These are phyloP conservation scores for Diospyros lotus DNA, from an alignment of 148 eudicot species.

Conservation along the genomic window DNA sequence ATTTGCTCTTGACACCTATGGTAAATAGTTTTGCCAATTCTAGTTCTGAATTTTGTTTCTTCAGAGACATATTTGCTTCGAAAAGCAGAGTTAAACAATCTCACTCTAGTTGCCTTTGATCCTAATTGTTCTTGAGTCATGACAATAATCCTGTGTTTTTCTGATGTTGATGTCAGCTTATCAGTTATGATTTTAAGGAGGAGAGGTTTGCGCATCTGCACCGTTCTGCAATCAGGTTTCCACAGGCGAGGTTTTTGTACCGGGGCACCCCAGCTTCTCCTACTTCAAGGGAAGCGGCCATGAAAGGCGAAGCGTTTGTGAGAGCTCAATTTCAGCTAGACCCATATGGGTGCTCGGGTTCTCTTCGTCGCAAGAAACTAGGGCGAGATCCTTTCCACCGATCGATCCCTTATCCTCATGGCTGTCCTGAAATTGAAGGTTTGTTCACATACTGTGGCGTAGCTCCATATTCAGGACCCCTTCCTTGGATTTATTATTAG, in stretches of 20 bases:
- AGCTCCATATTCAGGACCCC: conserved; percentile 53
- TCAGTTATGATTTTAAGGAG: conserved; percentile 90
- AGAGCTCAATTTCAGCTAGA: conserved; percentile 79
- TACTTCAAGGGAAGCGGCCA: conserved; percentile 62
- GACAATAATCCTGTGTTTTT: not conserved
- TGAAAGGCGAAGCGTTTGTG: conserved; percentile 83
- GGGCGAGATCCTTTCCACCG: conserved; percentile 87
- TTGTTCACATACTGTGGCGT: conserved; percentile 71
- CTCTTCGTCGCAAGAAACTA: conserved; percentile 67
- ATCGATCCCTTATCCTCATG: conserved; percentile 86
- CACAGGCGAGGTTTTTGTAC: conserved; percentile 62
- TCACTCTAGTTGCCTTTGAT: not conserved
- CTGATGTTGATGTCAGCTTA: conserved; percentile 44
- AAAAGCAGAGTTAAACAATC: not conserved
- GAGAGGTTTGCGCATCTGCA: conserved; percentile 72
- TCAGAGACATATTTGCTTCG: no score
- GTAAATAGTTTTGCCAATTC: not conserved
- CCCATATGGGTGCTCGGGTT: conserved; percentile 82
- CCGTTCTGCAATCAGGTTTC: conserved; percentile 76
- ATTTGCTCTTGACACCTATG: not conserved
- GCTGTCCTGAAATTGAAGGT: conserved; percentile 87
- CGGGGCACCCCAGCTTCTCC: conserved; percentile 75
- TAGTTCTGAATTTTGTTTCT: not conserved
- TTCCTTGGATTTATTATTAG: conserved; percentile 59
- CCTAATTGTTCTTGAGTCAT: no score